A percentile compares a stretch with the other conserved stretches of the same genome.
phyloP scores from a whole-genome alignment of 768 basidiomycete genomes.

The Amanita exitialis region DNA sequence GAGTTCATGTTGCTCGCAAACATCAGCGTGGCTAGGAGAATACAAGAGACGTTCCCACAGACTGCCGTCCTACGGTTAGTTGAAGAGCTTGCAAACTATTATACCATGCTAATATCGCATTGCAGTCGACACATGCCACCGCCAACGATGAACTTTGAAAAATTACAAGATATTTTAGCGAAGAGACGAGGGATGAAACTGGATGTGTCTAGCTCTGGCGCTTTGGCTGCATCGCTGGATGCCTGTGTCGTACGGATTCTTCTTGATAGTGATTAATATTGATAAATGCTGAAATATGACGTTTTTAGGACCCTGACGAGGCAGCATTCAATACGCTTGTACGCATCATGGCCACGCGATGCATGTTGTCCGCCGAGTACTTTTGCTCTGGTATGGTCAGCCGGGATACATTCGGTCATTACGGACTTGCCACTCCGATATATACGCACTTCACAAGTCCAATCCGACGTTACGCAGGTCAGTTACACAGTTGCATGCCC shows the following conservation, averaged over 20 bases:
- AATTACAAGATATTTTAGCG: conserved; percentile 80
- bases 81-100: background rate
- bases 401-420: conserved; percentile 90
- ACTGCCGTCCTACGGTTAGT: conserved; percentile 82
- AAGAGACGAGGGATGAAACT: conserved; percentile 78
- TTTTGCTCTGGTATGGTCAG: conserved; percentile 94
- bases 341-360: conserved; percentile 97
- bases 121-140: conserved; percentile 83
- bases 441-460: conserved; percentile 99
- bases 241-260: conserved; percentile 59
- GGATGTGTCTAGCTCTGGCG: conserved; percentile 87
- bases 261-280: background rate
- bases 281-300: background rate
- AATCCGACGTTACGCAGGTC: conserved; percentile 91
- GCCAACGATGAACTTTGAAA: conserved; percentile 90
- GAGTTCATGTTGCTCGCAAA: conserved; percentile 99
- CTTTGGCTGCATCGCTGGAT: conserved; percentile 83
- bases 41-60: conserved; percentile 91
- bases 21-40: conserved; percentile 84
- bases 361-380: conserved; percentile 98
- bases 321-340: conserved; percentile 96
- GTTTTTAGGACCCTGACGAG: conserved; percentile 59
- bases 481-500: conserved; percentile 11
- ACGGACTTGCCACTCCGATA: conserved; percentile 93
- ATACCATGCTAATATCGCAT: background rate